These are phyloP conservation scores for Flagelloscypha sp. DNA, from an alignment of 768 basidiomycete genomes.

Conservation along the genomic window DNA sequence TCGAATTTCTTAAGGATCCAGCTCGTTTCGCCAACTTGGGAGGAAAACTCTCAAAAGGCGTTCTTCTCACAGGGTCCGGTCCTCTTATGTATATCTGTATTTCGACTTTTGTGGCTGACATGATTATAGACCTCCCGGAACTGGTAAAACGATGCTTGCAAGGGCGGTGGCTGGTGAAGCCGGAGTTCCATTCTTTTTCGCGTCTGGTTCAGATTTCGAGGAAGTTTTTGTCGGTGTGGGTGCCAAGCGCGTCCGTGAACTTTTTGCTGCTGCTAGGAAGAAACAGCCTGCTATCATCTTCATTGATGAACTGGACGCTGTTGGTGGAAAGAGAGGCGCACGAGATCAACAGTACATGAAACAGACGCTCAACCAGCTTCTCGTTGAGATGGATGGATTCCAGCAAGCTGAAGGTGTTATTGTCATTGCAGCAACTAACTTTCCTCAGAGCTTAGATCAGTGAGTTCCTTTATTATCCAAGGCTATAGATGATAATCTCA, in stretches of 20 bases:
- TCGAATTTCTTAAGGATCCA: constrained; percentile 93
- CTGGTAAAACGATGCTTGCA: constrained; percentile 98
- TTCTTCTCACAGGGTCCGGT: constrained; percentile 70
- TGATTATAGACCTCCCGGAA: constrained; percentile 61
- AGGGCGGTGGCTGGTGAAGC: constrained; percentile 97
- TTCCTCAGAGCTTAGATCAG: constrained; percentile 90
- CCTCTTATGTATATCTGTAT: constrained; percentile 1
- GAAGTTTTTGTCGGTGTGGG: constrained; percentile 97
- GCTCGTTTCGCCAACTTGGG: constrained; percentile 83
- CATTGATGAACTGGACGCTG: constrained; percentile 93
- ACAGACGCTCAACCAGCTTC: constrained; percentile 90
- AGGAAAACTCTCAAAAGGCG: constrained; percentile 90
- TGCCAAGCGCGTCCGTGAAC: constrained; percentile 89
- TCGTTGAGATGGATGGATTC: constrained; percentile 98
- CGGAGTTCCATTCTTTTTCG: constrained; percentile 95
- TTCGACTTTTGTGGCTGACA: neutral
- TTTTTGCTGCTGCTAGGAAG: constrained; percentile 90
- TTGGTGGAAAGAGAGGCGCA: constrained; percentile 80
- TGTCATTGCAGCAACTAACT: constrained; percentile 96
- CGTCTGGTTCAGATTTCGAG: constrained; percentile 96
- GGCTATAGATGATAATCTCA: constrained; percentile 4
- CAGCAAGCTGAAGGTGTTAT: constrained; percentile 89
- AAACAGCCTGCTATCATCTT: constrained; percentile 97
- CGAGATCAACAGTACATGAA: constrained; percentile 87
- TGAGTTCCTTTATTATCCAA: constrained; percentile 27